phyloP scores from a whole-genome alignment of 2,329 filamentous ascomycete genomes.

The Fusarium musae region DNA sequence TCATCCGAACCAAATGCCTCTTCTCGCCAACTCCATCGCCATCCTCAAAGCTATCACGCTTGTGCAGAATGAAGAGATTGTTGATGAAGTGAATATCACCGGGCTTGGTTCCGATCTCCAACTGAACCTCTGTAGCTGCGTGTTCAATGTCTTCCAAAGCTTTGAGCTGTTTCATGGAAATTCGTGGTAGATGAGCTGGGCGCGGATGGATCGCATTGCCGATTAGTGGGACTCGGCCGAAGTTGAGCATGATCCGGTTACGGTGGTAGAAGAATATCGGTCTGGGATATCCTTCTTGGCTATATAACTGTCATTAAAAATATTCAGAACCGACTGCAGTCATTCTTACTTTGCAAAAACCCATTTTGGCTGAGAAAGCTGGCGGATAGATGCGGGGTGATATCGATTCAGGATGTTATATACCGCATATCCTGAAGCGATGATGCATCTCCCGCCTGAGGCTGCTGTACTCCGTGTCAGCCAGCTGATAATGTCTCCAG shows the following conservation, averaged over 20 bases:
- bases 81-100: constrained; percentile 74
- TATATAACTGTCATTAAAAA: fast-evolving
- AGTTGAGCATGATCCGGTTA: constrained; percentile 65
- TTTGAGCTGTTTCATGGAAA: constrained; percentile 62
- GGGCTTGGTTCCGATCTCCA: constrained; percentile 61
- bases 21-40: background rate
- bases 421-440: constrained; percentile 71
- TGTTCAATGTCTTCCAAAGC: constrained; percentile 65
- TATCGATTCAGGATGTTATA: constrained; percentile 72
- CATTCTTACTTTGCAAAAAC: constrained; percentile 68
- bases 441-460: constrained; percentile 72
- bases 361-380: constrained; percentile 70
- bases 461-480: constrained; percentile 69
- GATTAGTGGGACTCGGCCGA: constrained; percentile 64
- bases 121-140: constrained; percentile 62
- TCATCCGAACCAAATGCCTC: constrained; percentile 69
- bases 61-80: constrained; percentile 69
- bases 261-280: constrained; percentile 65
- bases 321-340: background rate
- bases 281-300: constrained; percentile 54
- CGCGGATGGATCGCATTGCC: constrained; percentile 65
- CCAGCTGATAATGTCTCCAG: constrained; percentile 73
- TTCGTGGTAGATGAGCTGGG: constrained; percentile 58
- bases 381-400: constrained; percentile 66
- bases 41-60: constrained; percentile 49